Conservation (phyloP, 805 yeast species). For the Priceomyces medius region DNA sequence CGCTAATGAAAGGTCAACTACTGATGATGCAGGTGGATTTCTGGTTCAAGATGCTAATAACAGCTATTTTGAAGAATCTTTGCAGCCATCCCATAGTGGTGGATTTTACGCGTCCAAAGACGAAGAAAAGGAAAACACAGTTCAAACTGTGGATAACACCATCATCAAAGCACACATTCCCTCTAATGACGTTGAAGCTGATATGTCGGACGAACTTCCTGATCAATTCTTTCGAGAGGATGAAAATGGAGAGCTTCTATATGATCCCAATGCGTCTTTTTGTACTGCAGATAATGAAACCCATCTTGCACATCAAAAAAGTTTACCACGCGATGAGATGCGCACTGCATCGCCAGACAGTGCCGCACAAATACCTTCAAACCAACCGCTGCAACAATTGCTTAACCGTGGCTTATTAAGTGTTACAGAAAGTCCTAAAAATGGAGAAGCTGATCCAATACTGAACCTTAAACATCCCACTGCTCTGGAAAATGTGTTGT, state of each 20-base stretch:
- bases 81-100: background rate
- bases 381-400: too few species aligned
- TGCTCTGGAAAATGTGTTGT: too few species aligned
- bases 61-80: background rate
- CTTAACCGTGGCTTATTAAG: too few species aligned
- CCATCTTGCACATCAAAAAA: background rate
- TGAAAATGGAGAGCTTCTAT: slow-evolving; percentile 21
- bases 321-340: too few species aligned
- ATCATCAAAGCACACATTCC: background rate
- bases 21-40: slow-evolving; percentile 20
- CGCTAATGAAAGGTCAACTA: slow-evolving; percentile 5
- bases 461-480: too few species aligned
- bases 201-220: slow-evolving; percentile 18
- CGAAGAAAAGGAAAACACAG: background rate
- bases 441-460: too few species aligned
- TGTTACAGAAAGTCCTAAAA: too few species aligned
- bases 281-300: background rate
- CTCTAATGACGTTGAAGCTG: background rate
- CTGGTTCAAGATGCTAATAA: slow-evolving; percentile 12
- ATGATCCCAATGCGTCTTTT: slow-evolving; percentile 13
- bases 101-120: background rate
- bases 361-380: too few species aligned
- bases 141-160: background rate
- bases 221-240: slow-evolving; percentile 16
- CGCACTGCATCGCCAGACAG: background rate